Evolutionary conservation across 768 basidiomycete genomes (phyloP), one percentile per base, ranked within the genome.

Genomic region (Mycena indigotica): DNA sequence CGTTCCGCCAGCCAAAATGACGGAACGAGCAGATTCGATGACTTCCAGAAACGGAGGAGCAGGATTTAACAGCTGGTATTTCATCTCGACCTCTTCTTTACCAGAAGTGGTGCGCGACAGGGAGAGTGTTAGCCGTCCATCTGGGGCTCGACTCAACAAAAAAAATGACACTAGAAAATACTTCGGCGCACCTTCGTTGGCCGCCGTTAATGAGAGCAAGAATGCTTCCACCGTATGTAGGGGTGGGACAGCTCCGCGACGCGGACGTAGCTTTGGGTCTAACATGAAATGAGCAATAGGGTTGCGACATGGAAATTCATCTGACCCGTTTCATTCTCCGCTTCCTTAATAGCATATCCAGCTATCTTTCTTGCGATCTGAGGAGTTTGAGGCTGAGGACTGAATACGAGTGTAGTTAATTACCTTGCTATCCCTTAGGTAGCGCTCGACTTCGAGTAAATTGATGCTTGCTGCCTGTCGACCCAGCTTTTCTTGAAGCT

Each of bases 1-100:
- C 0, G 96, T 99, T 4, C 96, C 96, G 8, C 96, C 96, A 6
- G 97, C 96, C 35, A 99, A 77, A 26, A 98, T 75, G n/a, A 98
- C 87, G 2, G 90, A 82, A 32, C 93, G 77, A 1, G 95, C 93
- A 24, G 80, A 77, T 19, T 93, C 86, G 1, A 93, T 84, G 5
- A 98, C 82, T n/a, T 93, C 89, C 53, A 80, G 76, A 67, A 98
- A 98, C 56, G 87, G 80, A 5, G 91, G 89, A 1, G 92, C 84
- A 1, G 97, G 95, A 66, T 98, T 98, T 23, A 99, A 81, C 19
- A 94, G 85, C 60, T 97, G 91, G 66, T 97, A 99, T 66, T 90
- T 93, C 52, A 98, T 75, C 57, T 88, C 86, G 4, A 91, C 77
- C 28, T 74, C 77, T 58, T 73, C 74, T 28, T 76, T 73, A 16